phyloP scores from a whole-genome alignment of 768 basidiomycete genomes.

The Leccinum ochraceum region DNA sequence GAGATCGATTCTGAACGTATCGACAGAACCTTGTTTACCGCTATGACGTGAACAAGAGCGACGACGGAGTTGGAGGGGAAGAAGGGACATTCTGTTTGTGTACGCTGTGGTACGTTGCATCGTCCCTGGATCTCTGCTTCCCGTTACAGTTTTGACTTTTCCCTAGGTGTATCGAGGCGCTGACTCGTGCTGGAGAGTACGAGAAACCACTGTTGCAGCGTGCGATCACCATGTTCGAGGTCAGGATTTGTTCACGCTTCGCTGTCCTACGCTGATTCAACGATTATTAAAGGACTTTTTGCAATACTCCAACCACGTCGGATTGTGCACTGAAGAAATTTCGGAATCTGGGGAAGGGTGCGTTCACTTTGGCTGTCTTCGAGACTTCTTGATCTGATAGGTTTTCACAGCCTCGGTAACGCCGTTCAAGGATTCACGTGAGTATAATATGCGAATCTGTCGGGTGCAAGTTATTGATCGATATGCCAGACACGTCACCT shows the following conservation, averaged over 20 bases:
- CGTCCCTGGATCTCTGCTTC: background rate
- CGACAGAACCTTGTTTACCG: constrained; percentile 82
- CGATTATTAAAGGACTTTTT: constrained; percentile 59
- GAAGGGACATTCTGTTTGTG: constrained; percentile 95
- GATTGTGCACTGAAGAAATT: constrained; percentile 83
- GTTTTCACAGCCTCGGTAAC: constrained; percentile 64
- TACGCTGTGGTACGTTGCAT: constrained; percentile 62
- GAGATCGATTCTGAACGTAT: constrained; percentile 5
- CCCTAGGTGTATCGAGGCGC: constrained; percentile 79
- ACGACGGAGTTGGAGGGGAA: constrained; percentile 94
- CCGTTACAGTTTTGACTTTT: background rate
- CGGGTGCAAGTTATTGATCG: background rate
- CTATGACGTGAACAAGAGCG: constrained; percentile 82
- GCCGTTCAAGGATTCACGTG: constrained; percentile 91
- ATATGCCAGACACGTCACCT: constrained; percentile 65
- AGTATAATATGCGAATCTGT: constrained; percentile 29
- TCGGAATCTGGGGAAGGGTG: constrained; percentile 84
- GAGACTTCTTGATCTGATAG: background rate
- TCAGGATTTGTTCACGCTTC: constrained; percentile 31
- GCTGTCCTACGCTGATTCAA: background rate
- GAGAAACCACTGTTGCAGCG: constrained; percentile 64
- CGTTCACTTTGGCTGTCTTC: constrained; percentile 22
- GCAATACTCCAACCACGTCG: constrained; percentile 85
- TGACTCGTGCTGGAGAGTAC: constrained; percentile 84
- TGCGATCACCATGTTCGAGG: constrained; percentile 90